Evolutionary conservation across 208 protist genomes (phyloP), one percentile per base, ranked within the genome.

Genomic region (Wallacemonas rigidus): DNA sequence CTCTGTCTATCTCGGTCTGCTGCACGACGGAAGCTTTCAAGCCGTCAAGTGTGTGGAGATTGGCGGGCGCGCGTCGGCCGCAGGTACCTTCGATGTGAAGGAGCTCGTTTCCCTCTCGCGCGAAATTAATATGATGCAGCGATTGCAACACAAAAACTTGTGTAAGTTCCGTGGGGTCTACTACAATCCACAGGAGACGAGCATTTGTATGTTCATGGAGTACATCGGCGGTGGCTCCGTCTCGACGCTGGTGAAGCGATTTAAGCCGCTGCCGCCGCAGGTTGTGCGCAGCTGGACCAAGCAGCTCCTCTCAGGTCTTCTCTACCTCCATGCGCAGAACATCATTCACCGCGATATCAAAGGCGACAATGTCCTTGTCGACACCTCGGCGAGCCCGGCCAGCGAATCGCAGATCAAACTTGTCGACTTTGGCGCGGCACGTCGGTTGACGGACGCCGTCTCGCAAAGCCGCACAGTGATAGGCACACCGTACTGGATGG

Each of bases 401-500:
- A 74, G 72, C 47, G 75, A 86, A 41, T 69, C 89, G 41, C 89
- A 97, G 76, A 87, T 98, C 26, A 98, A 98, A 74, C 83, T 98
- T 1, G 91, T 95, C 6, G 94, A 98, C 81, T 98, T 98, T 75
- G 94, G 94, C 11, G 89, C 90, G 6, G 91, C 94, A 1, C 78
- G 87, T 39, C 80, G 89, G 38, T 74, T 97, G 12, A 91, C 87
- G 8, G 93, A 97, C 56, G 87, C 89, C 3, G 83, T 96, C 4
- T 80, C 85, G 12, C 93, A 95, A 71, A 95, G 88, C 71, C 88
- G 89, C 47, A 97, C 93, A 17, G 86, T 97, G 11, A 95, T 95
- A 57, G 94, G 94, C 38, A 96, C 94, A 41, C 94, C 94, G n/a
- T 97, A 97, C 80, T 97, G 94, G 92, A 97, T 97, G 94, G 94